Conservation (phyloP, 2,329 filamentous ascomycete genomes). For the Fusarium albidum region DNA sequence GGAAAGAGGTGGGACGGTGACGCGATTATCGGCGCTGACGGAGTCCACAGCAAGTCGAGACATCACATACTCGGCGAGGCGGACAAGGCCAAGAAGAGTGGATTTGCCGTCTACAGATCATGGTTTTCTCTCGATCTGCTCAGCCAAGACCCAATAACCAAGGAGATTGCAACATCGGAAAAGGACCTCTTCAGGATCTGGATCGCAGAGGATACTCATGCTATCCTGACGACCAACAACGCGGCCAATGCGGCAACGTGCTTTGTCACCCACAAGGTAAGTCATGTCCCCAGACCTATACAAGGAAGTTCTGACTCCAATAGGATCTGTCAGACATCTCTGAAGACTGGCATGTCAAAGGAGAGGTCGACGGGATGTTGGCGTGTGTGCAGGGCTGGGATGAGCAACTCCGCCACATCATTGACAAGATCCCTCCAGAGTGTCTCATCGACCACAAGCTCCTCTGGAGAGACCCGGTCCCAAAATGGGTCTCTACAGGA, state of each 20-base stretch:
- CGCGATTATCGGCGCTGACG: slow-evolving; percentile 4
- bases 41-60: slow-evolving; percentile 10
- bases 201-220: slow-evolving; percentile 7
- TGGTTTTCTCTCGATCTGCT: slow-evolving; percentile 6
- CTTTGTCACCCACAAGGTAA: slow-evolving; percentile 9
- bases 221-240: slow-evolving; percentile 2
- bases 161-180: background rate
- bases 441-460: slow-evolving; percentile 14
- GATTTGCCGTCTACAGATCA: slow-evolving; percentile 5
- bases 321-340: slow-evolving; percentile 1
- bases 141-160: background rate
- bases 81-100: slow-evolving; percentile 6
- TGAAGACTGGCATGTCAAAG: slow-evolving; percentile 8
- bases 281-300: too few species aligned
- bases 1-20: background rate
- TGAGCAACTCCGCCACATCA: background rate
- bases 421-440: slow-evolving; percentile 2
- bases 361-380: background rate
- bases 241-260: background rate
- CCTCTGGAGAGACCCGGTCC: slow-evolving; percentile 8
- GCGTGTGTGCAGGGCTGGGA: slow-evolving; percentile 6
- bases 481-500: slow-evolving; percentile 1
- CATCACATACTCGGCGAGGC: background rate
- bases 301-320: background rate
- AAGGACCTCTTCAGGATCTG: slow-evolving; percentile 1